Conservation (phyloP, 225 moss, liverwort and hornwort genomes). For the Bryoerythrophyllum caledonicum region DNA sequence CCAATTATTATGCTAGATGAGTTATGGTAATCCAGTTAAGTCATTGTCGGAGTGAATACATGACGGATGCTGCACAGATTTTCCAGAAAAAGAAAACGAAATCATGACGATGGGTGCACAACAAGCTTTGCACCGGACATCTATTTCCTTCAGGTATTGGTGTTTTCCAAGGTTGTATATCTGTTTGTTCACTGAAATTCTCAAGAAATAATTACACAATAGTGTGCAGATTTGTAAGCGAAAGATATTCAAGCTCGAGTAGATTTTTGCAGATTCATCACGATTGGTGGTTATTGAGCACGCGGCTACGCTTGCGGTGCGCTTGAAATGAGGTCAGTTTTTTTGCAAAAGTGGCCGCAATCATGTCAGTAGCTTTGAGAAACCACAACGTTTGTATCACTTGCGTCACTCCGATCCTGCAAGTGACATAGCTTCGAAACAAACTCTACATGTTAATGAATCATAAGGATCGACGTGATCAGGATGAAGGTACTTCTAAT, state of each 20-base stretch:
- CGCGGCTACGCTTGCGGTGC: neutral
- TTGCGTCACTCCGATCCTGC: too few species aligned
- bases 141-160: conserved; percentile 1
- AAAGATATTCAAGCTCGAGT: neutral
- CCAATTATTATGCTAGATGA: too few species aligned
- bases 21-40: too few species aligned
- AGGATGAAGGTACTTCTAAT: too few species aligned
- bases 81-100: neutral
- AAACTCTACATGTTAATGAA: too few species aligned
- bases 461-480: too few species aligned
- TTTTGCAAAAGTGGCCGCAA: too few species aligned
- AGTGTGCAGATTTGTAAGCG: neutral
- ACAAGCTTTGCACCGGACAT: conserved; percentile 1
- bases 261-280: neutral
- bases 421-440: too few species aligned
- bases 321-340: neutral
- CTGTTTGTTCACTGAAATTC: neutral
- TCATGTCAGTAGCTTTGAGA: too few species aligned
- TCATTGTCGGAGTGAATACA: conserved; percentile 7
- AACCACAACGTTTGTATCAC: too few species aligned
- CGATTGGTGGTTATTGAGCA: neutral
- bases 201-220: neutral
- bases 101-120: conserved; percentile 12
- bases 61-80: neutral
- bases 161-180: neutral